These are phyloP conservation scores for Botryotinia globosa DNA, from an alignment of 2,329 filamentous ascomycete species.

Conservation along the genomic window DNA sequence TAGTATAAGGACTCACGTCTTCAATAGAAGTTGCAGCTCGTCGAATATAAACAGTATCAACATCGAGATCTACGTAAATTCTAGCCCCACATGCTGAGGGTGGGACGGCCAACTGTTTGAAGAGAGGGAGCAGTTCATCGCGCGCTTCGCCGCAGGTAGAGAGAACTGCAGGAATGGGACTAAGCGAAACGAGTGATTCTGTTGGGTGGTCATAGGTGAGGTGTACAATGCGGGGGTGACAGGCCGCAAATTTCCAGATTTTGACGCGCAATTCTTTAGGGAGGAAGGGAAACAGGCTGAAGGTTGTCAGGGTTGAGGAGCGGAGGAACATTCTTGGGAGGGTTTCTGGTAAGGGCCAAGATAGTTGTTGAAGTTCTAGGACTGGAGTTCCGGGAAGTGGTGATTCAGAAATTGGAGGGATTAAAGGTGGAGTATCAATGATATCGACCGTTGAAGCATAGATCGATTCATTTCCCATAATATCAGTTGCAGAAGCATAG, in stretches of 20 bases:
- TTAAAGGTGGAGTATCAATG: not conserved
- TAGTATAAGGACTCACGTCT: not conserved
- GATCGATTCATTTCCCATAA: not conserved
- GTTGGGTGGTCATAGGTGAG: conserved; percentile 5
- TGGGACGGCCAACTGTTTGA: not conserved
- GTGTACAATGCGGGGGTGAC: not conserved
- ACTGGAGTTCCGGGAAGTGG: not conserved
- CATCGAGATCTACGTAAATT: conserved; percentile 5
- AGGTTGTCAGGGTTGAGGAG: conserved; percentile 2
- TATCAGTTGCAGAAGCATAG: not conserved
- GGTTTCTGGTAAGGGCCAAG: conserved; percentile 3
- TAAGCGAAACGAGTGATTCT: conserved; percentile 13
- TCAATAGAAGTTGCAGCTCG: conserved; percentile 9
- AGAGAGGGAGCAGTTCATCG: not conserved
- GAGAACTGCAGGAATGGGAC: conserved; percentile 8
- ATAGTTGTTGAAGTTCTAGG: conserved; percentile 1
- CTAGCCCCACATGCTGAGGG: not conserved
- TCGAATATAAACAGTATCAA: conserved; percentile 11
- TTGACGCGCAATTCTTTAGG: conserved; percentile 13
- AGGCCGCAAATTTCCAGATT: conserved; percentile 12
- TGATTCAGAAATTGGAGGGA: not conserved
- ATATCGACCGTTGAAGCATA: not conserved
- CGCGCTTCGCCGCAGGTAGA: conserved; percentile 6
- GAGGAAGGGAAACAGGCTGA: conserved; percentile 2
- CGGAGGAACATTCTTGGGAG: conserved; percentile 7